Conservation (phyloP, 176 grass and related monocot species). For the Oryza meyeriana region DNA sequence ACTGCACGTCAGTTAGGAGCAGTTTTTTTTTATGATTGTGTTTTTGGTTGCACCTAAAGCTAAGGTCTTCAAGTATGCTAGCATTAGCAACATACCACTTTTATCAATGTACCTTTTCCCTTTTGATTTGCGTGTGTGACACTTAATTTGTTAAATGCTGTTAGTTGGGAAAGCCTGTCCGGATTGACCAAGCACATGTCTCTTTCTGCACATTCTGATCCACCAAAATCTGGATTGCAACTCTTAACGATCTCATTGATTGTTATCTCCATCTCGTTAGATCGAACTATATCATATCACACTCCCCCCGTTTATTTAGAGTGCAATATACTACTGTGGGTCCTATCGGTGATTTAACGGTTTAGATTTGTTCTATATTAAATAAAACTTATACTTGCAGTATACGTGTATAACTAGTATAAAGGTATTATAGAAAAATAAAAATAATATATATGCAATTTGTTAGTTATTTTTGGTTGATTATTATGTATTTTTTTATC, state of each 20-base stretch:
- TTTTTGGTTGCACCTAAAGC: not conserved
- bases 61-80: not conserved
- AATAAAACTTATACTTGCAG: too few species aligned
- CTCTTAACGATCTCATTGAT: not conserved
- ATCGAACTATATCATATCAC: not conserved
- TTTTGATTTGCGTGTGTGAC: not conserved
- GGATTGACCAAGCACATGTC: slow-evolving; percentile 8
- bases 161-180: slow-evolving; percentile 4
- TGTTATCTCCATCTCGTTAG: not conserved
- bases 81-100: not conserved
- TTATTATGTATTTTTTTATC: too few species aligned
- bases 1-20: not conserved
- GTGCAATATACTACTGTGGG: too few species aligned
- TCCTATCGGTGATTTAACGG: too few species aligned
- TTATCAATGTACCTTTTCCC: not conserved
- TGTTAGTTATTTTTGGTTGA: too few species aligned
- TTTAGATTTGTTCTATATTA: too few species aligned
- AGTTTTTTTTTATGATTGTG: not conserved
- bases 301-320: too few species aligned
- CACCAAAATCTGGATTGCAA: not conserved
- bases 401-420: too few species aligned
- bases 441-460: too few species aligned
- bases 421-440: too few species aligned
- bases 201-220: not conserved
- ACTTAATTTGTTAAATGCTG: not conserved